Base-by-base conservation (phyloP, 257 asterid genomes). In the Nyctanthes arbortristis region DNA sequence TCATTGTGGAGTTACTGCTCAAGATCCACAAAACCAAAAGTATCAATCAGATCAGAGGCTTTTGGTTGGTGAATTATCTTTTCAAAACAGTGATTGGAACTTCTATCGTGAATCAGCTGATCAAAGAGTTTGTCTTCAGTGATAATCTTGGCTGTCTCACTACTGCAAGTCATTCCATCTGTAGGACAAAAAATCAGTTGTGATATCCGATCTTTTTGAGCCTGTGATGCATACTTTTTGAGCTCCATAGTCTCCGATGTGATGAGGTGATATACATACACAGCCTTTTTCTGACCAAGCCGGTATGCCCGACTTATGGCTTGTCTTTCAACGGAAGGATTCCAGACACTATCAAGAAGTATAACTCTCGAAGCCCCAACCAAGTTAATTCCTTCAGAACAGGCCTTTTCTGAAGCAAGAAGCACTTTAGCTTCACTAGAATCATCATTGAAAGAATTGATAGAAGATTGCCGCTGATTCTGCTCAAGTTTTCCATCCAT, bases 351-450 rank as follows among this genome's bases (percentile, higher is more conserved):
- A 36, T 84, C 96, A 0, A 88, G 79, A 29, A 84, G 71, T 31
- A 84, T 83, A 0, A 88, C 85, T 31, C 93, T 74, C 0, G 89
- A 86, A 8, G 89, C 91, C 4, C 93, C 96, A 0, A 86, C 58
- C 63, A 86, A 55, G 31, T 67, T 88, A 12, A 88, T 88, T 0
- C 91, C 93, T 72, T 86, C 93, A 0, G 89, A 84, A 63, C 96
- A 88, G 4, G 91, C 86, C 36, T 68, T 79, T 12, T 73, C 77
- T 3, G 94, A 76, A 1, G 90, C 96, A 11, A 87, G 85, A 7
- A 87, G 65, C 56, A 89, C 94, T 54, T 80, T 87, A 1, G 86
- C 93, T 18, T 71, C 70, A n/a, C 87, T 83, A 0, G 12, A 36
- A 0, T 57, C 73, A 25, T 87, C 82, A 24, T 87, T 89, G 64